Evolutionary conservation across 306 rosid genomes (phyloP), one percentile per base, ranked within the genome.

Genomic region (Parietaria judaica): DNA sequence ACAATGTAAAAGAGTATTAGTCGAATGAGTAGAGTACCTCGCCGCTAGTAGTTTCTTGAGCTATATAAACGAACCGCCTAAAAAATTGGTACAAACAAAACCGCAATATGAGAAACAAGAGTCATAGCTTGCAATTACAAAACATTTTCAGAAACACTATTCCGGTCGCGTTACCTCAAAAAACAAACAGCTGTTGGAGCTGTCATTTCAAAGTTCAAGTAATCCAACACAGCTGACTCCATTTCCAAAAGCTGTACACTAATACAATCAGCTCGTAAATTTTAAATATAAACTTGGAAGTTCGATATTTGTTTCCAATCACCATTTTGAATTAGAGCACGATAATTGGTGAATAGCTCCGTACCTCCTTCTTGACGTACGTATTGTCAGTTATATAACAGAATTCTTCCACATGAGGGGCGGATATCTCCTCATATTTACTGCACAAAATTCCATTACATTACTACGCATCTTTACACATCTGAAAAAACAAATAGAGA

Each of bases 371-470:
- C 78, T 80, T 86, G 69, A 71, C 73, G 63, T 86, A 86, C 5
- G 97, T 82, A 69, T 89, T 74, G 70, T 89, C 95, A 1, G 97
- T 86, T 50, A 86, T 69, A 46, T 83, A 83, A 71, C 97, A 81
- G 74, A 86, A 89, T 72, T 89, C 89, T 72, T 86, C 89, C 60
- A 84, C 89, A 66, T 78, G 81, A 6, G 89, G 92, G 45, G 88
- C 78, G 67, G 81, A 70, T 68, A 89, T 84, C 81, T 89, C 97
- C 74, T 89, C 97, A 8, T 78, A 84, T 76, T 89, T 89, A n/a
- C 97, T 89, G 95, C 44, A 35, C 78, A 66, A 39, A 59, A 49
- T 14, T 62, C 14, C n/a, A 13, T 39, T 49, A 11, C 36, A 48
- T 61, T 48, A 56, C 3, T 16, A 34, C 39, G 51, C 36, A 62